phyloP scores from a whole-genome alignment of 2,329 filamentous ascomycete genomes.

The Apiospora pterosperma region DNA sequence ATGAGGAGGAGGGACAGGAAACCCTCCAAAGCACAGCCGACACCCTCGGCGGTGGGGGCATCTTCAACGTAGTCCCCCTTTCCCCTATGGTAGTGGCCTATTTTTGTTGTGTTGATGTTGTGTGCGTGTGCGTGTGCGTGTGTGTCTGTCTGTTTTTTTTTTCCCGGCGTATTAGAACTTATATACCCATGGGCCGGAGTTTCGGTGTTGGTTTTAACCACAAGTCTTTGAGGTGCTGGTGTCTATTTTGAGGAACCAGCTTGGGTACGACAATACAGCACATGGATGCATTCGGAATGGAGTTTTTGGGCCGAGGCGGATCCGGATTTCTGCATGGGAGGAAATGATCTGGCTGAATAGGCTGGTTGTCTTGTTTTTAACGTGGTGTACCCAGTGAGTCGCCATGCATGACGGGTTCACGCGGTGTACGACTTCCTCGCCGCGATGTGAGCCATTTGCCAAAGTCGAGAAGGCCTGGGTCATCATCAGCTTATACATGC shows the following conservation, averaged over 20 bases:
- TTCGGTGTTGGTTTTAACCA: conserved; percentile 1
- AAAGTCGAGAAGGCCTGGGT: not conserved
- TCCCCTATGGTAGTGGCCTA: not conserved
- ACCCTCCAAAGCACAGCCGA: not conserved
- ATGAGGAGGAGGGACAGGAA: conserved; percentile 3
- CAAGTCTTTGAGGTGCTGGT: not conserved
- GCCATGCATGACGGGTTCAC: not conserved
- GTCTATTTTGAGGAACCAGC: not conserved
- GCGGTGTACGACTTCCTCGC: not conserved
- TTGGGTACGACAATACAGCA: not conserved
- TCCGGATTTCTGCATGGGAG: not conserved
- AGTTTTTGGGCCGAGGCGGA: not conserved
- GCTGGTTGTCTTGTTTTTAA: not conserved
- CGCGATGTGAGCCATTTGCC: not conserved
- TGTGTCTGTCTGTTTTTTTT: not conserved
- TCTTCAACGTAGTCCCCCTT: not conserved
- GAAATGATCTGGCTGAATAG: not conserved
- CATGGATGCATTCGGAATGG: not conserved
- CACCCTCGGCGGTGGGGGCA: not conserved
- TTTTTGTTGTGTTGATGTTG: not conserved
- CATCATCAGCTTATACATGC: not conserved
- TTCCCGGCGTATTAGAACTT: not conserved
- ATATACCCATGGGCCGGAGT: conserved; percentile 2
- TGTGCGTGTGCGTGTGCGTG: not conserved
- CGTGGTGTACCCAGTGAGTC: not conserved